Evolutionary conservation across 164 flowering plant genomes (phyloP), one percentile per base, ranked within the genome.

Genomic region (Taxillus chinensis): DNA sequence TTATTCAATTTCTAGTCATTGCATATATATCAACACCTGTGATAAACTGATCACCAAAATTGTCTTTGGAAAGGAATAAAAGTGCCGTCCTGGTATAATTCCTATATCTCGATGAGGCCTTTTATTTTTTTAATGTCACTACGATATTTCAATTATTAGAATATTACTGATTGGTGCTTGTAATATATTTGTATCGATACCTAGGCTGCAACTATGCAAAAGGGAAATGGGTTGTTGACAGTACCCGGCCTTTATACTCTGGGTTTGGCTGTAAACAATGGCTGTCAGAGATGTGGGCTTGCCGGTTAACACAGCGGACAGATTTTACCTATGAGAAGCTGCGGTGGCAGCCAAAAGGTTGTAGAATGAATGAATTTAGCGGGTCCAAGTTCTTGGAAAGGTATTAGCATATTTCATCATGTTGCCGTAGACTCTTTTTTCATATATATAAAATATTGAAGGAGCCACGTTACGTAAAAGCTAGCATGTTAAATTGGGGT

Each of bases 251-350:
- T 43, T 64, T 85, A 39, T 89, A 89, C 77, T 86, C 96, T 64
- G 96, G 96, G 41, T 78, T 61, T 66, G 75, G 70, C 54, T 89
- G 96, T 64, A 83, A 83, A 77, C 87, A 73, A 64, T 86, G 93
- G 93, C 77, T 89, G 57, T 84, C 96, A 8, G 61, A 61, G 46
- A 86, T 86, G 96, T 89, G 96, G 96, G 86, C 96, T 51, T 89
- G 92, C 71, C 82, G 87, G 61, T 64, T 86, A 70, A 86, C 81
- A n/a, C 84, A 82, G 55, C 85, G 96, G 15, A 75, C 75, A 27
- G 90, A 89, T 77, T 89, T 86, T 77, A 71, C 82, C 10, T 89
- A 77, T 73, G 96, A 89, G 77, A 78, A 63, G 51, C 73, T 82
- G 17, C 77, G 85, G 39, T 89, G 96, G 96, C 79, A 75, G 62